Evolutionary conservation across 106 monocot species (phyloP), one percentile per base, ranked within the genome.

Genomic region (Dendrobium officinale): DNA sequence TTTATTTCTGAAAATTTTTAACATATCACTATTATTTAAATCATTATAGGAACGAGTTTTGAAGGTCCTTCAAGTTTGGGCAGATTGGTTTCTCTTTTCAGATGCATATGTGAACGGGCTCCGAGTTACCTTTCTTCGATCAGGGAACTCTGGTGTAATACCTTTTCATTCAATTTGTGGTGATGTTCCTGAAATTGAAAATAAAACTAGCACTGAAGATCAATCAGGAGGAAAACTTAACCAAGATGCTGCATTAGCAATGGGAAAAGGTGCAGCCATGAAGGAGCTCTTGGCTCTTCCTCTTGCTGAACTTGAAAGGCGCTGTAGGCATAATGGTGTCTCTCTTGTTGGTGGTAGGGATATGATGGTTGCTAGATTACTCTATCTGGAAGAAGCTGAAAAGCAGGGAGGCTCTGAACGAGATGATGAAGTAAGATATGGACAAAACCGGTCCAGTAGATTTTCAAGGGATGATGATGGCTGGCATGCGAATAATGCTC

Each of bases 51-150:
- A 99, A 81, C 86, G 99, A 85, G 95, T 99, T 80, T 55, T 90
- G 42, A 99, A 99, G 81, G 95, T 99, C 80, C 86, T 99, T 86
- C 99, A 99, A 91, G 99, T 99, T 81, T 99, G 99, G 99, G 88
- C 87, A 43, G 99, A 99, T 80, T 99, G 99, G 99, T 99, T 99
- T 81, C 91, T 99, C 42, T 99, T 99, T 84, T 95, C 99, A 19
- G 99, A 99, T 88, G 91, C 99, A 72, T 99, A 93, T 87, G 86
- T 99, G 64, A 99, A 89, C 85, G 99, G 99, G 1, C 70, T 95
- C 9, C 80, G 90, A 67, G 83, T 95, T 72, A 95, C 99, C 68
- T 99, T 99, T 83, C 93, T 99, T 67, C 83, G 99, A 77, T 90
- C 93, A 18, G 87, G 90, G 41, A 93, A 92, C 82, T 99, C 95